Conservation (phyloP, 2,329 filamentous ascomycete species). For the Parafenestella ontariensis region DNA sequence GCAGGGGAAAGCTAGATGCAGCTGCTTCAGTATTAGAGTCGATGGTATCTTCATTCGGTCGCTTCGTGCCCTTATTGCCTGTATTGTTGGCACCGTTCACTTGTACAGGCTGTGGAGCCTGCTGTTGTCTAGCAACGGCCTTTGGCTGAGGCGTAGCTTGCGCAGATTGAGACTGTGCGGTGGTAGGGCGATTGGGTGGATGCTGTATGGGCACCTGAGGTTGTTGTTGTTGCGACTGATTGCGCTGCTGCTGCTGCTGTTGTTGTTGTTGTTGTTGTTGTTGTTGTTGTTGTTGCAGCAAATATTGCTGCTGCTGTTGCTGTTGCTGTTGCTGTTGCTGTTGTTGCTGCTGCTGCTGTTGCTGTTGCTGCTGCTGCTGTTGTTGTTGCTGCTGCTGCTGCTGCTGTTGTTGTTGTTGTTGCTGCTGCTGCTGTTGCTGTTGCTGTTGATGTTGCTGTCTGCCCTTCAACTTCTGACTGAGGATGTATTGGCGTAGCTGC, state of each 20-base stretch:
- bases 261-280: constrained; percentile 17
- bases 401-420: constrained; percentile 28
- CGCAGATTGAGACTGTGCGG: constrained; percentile 28
- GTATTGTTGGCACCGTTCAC: constrained; percentile 21
- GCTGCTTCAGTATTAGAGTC: constrained; percentile 45
- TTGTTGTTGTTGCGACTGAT: constrained; percentile 13
- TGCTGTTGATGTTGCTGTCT: constrained; percentile 20
- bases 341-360: constrained; percentile 16
- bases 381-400: constrained; percentile 27
- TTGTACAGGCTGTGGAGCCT: constrained; percentile 30
- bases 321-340: constrained; percentile 18
- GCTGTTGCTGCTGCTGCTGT: constrained; percentile 39
- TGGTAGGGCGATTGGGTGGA: constrained; percentile 30
- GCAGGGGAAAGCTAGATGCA: constrained; percentile 31
- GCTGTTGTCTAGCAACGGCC: constrained; percentile 23
- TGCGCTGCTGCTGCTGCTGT: constrained; percentile 9
- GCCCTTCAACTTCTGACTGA: constrained; percentile 29
- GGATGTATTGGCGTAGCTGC: constrained; percentile 35
- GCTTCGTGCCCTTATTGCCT: constrained; percentile 42
- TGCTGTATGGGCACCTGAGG: constrained; percentile 20
- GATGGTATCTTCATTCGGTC: constrained; percentile 51
- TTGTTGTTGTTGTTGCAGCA: constrained; percentile 29
- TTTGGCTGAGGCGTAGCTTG: constrained; percentile 33
- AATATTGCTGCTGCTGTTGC: constrained; percentile 15
- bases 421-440: constrained; percentile 34